A percentile compares a stretch with the other conserved stretches of the same genome.
phyloP scores from a whole-genome alignment of 2,329 filamentous ascomycete species.

The Metarhizium album region DNA sequence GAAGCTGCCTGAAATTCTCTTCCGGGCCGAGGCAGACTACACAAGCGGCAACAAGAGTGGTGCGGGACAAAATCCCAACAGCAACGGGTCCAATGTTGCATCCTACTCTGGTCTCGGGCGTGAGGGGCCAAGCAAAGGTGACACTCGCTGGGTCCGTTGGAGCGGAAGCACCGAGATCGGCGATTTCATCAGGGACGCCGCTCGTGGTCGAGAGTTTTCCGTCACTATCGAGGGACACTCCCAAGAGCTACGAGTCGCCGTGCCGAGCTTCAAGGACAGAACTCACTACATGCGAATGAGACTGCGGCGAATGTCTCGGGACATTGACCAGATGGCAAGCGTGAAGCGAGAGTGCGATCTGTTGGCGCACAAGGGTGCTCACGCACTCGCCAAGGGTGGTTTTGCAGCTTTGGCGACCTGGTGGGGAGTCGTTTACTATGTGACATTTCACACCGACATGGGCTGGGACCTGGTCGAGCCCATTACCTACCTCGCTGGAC shows the following conservation, averaged over 20 bases:
- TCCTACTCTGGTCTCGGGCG: slow-evolving; percentile 61
- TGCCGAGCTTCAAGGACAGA: slow-evolving; percentile 82
- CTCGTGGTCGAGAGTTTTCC: slow-evolving; percentile 72
- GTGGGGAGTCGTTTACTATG: slow-evolving; percentile 74
- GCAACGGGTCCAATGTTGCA: slow-evolving; percentile 40
- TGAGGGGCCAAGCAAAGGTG: slow-evolving; percentile 36
- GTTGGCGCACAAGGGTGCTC: slow-evolving; percentile 65
- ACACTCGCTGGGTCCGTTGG: slow-evolving; percentile 67
- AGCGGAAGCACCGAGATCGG: slow-evolving; percentile 81
- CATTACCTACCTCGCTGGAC: slow-evolving; percentile 78
- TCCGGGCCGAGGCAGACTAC: slow-evolving; percentile 65
- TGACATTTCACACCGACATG: slow-evolving; percentile 60
- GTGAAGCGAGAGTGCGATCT: slow-evolving; percentile 75
- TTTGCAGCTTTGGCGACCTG: slow-evolving; percentile 63
- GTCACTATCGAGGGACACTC: slow-evolving; percentile 65
- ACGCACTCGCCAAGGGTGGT: slow-evolving; percentile 69
- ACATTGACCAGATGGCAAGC: slow-evolving; percentile 57
- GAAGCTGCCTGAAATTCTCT: slow-evolving; percentile 63
- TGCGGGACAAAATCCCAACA: slow-evolving; percentile 9
- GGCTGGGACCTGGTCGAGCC: slow-evolving; percentile 92
- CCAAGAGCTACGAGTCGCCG: slow-evolving; percentile 61
- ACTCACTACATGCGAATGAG: slow-evolving; percentile 78
- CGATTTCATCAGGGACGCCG: slow-evolving; percentile 87
- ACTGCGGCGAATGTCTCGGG: slow-evolving; percentile 57
- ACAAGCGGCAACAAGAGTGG: slow-evolving; percentile 28